These are phyloP conservation scores for Penicillium paneum DNA, from an alignment of 2,329 filamentous ascomycete genomes.

Conservation along the genomic window DNA sequence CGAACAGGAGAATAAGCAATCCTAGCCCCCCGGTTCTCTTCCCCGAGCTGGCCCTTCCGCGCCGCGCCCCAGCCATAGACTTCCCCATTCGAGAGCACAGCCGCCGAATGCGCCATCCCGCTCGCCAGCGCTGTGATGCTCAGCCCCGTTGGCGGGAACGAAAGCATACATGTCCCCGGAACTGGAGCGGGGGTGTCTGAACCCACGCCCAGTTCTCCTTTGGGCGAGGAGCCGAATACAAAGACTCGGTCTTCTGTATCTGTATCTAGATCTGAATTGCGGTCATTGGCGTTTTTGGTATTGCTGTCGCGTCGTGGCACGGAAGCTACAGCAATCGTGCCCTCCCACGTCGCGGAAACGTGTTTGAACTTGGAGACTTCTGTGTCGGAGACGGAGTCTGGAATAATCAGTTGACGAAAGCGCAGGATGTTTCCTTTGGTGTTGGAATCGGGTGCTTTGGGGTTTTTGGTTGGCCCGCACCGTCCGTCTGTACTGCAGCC, in stretches of 20 bases:
- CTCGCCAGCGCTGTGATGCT: conserved; percentile 65
- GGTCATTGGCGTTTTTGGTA: too few species aligned
- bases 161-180: conserved; percentile 47
- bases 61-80: conserved; percentile 87
- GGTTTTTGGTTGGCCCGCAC: conserved; percentile 31
- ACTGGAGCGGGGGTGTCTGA: conserved; percentile 38
- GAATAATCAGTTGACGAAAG: conserved; percentile 31
- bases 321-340: conserved; percentile 58
- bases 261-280: too few species aligned
- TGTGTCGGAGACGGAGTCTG: conserved; percentile 3
- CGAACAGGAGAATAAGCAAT: conserved; percentile 60
- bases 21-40: conserved; percentile 45
- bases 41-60: conserved; percentile 78
- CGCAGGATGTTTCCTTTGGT: conserved; percentile 12
- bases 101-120: conserved; percentile 74
- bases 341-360: conserved; percentile 75
- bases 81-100: conserved; percentile 69
- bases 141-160: conserved; percentile 62
- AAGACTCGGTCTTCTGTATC: conserved; percentile 47
- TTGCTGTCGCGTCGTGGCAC: neutral
- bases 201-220: conserved; percentile 67
- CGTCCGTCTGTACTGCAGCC: conserved; percentile 58
- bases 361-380: conserved; percentile 38
- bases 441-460: neutral
- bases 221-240: conserved; percentile 63